Base-by-base conservation (phyloP, 2,329 filamentous ascomycete genomes). In the Fusarium aywerte region DNA sequence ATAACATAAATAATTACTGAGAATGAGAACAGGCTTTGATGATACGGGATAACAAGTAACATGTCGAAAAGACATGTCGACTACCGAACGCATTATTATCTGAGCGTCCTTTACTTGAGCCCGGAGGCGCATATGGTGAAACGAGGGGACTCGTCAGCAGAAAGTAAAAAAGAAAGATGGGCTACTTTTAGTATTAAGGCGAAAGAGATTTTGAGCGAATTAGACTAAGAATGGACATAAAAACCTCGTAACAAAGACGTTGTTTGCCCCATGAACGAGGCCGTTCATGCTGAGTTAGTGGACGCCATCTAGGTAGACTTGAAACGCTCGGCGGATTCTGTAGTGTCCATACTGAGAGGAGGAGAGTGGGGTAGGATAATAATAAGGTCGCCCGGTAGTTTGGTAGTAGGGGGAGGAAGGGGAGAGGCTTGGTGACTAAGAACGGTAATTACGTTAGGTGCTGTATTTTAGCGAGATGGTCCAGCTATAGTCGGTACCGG, bases 281-380 rank as follows among this genome's bases (percentile, higher is more conserved):
- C 40, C 20, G 45, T 61, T 61, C 36, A 39, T 38, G 27, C 27
- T 9, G 27, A 27, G 27, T 27, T 27, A 27, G 27, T 11, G 27
- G 27, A 7, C 7, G 27, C 27, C 27, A 10, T 27, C 27, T 27
- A 27, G 50, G 64, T 39, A 47, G 32, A 70, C 57, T 67, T 73
- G 70, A 73, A 73, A 73, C 71, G 59, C 67, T 61, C 67, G 62
- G 69, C 58, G 53, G 52, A 38, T 35, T 51, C 33, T 36, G 48
- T 62, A 68, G 65, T 62, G 64, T 27, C 27, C 27, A 27, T 38
- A 15, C 47, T 45, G 35, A 43, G n/a, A 42, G n/a, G 15, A 27
- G 39, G 38, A 39, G 20, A 5, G 20, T 39, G 40, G 40, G 47
- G 38, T 53, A 45, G 51, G 27, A 27, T 10, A 27, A 47, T 57